Base-by-base conservation (phyloP, 2,329 filamentous ascomycete species). In the Epicoccum sorghinum region DNA sequence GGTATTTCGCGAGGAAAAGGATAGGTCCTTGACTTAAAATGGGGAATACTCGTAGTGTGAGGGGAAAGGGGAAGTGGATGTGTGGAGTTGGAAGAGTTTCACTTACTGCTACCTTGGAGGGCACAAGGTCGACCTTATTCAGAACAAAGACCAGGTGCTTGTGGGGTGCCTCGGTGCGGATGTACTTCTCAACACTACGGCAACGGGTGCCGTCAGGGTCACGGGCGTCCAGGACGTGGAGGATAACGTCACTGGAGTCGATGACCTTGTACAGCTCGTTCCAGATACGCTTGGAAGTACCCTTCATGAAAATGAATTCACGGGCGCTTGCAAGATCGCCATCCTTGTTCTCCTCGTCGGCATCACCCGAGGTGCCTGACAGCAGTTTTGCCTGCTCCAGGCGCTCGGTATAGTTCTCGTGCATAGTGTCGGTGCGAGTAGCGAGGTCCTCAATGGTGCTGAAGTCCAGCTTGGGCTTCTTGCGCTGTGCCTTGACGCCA, bases 251-350 rank as follows among this genome's bases (percentile, higher is more conserved):
- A 8, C 90, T 95, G 3, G 91, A 96, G 77, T 97, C 93, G 58
- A 97, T 95, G 68, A 95, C 92, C 78, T 96, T 96, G 82, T 95
- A 89, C 38, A 98, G 79, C 74, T 99, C 93, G 77, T 98, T 98
- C 93, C 73, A 75, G 44, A 76, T 76, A 62, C 95, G 85, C 78
- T 96, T 96, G 70, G 89, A 93, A 75, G 96, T 93, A 14, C 95
- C 95, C 78, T 98, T 98, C 65, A 85, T 89, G 77, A 98, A 98
- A 55, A 98, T 90, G 35, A 93, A 88, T 59, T 83, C 80, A 40
- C 76, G 67, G n/a, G 80, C 78, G 10, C 75, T 76, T 1, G 77
- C 75, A 5, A 80, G 65, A 22, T 74, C 70, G 46, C 77, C 77
- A 33, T 77, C 71, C 38, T 64, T 79, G 47, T 70, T 68, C 5